Percentiles rank a stretch among this genome's conserved stretches.
These are phyloP conservation scores for Tremella mesenterica DNA, from an alignment of 768 basidiomycete species.

Conservation along the genomic window DNA sequence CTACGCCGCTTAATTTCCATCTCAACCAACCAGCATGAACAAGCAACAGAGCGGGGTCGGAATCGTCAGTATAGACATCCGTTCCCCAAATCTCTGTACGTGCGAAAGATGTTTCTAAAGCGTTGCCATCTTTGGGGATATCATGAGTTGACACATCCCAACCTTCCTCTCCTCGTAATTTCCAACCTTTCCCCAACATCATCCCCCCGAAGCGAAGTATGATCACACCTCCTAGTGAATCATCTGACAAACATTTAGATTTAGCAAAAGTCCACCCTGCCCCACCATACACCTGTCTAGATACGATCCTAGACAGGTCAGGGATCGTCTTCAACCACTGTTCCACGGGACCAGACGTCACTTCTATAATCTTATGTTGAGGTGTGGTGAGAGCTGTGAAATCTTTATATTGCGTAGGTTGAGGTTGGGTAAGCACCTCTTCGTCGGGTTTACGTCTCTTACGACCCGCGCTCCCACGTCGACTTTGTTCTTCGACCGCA, in stretches of 20 bases:
- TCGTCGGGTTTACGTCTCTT: conserved; percentile 29
- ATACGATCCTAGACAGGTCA: conserved; percentile 17
- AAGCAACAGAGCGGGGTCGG: conserved; percentile 44
- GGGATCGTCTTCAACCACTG: conserved; percentile 25
- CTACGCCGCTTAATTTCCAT: conserved; percentile 12
- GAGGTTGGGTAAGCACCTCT: not conserved
- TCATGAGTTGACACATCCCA: conserved; percentile 25
- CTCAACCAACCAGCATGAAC: conserved; percentile 47
- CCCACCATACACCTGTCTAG: conserved; percentile 24
- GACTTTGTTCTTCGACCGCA: conserved; percentile 32
- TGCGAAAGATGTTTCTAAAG: conserved; percentile 2
- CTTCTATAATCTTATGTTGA: conserved; percentile 20
- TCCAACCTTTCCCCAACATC: conserved; percentile 28
- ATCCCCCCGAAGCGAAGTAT: conserved; percentile 25
- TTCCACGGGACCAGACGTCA: conserved; percentile 28
- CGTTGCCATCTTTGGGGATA: not conserved
- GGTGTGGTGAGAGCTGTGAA: conserved; percentile 16
- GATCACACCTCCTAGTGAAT: conserved; percentile 26
- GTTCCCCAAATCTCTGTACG: conserved; percentile 45
- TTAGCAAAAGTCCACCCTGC: conserved; percentile 22
- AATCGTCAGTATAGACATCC: conserved; percentile 49
- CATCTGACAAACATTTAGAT: not conserved
- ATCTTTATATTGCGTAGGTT: conserved; percentile 11
- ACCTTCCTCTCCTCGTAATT: conserved; percentile 29
- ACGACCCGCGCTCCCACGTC: conserved; percentile 12